These are phyloP conservation scores for Termitomyces sp. DNA, from an alignment of 768 basidiomycete genomes.

Conservation along the genomic window DNA sequence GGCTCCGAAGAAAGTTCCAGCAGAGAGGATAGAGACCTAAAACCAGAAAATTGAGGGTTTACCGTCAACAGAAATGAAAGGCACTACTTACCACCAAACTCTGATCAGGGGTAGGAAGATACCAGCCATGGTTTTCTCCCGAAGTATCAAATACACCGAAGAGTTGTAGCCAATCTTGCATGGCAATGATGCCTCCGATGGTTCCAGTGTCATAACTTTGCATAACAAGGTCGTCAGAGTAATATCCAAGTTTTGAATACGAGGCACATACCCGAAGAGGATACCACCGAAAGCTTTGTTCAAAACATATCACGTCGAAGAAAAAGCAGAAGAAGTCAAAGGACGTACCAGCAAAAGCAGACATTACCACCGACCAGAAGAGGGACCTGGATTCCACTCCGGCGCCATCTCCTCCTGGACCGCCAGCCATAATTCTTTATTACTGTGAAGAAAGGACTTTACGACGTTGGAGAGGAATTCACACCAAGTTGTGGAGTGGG, in stretches of 20 bases:
- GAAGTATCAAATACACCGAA: slow-evolving; percentile 33
- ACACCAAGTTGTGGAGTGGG: slow-evolving; percentile 2
- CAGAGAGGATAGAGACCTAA: slow-evolving; percentile 63
- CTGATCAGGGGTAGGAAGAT: slow-evolving; percentile 36
- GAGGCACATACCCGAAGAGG: slow-evolving; percentile 30
- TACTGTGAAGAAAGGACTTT: not conserved
- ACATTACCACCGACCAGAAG: slow-evolving; percentile 31
- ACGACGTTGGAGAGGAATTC: not conserved
- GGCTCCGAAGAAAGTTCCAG: slow-evolving; percentile 84
- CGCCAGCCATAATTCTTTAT: slow-evolving; percentile 18
- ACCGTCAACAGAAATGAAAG: not conserved
- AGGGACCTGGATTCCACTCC: slow-evolving; percentile 24
- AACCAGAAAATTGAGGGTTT: not conserved
- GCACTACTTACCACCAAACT: slow-evolving; percentile 28
- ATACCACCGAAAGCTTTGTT: slow-evolving; percentile 39
- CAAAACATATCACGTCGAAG: not conserved
- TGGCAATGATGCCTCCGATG: slow-evolving; percentile 72
- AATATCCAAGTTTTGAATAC: not conserved
- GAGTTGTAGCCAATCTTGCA: slow-evolving; percentile 49
- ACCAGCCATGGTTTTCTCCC: slow-evolving; percentile 24
- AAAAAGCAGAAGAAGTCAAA: not conserved
- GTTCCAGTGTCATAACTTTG: slow-evolving; percentile 73
- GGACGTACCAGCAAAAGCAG: slow-evolving; percentile 32
- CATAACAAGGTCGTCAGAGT: slow-evolving; percentile 24
- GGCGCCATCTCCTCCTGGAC: slow-evolving; percentile 27